These are phyloP conservation scores for Euclidium syriacum DNA, from an alignment of 345 rosid species.

Conservation along the genomic window DNA sequence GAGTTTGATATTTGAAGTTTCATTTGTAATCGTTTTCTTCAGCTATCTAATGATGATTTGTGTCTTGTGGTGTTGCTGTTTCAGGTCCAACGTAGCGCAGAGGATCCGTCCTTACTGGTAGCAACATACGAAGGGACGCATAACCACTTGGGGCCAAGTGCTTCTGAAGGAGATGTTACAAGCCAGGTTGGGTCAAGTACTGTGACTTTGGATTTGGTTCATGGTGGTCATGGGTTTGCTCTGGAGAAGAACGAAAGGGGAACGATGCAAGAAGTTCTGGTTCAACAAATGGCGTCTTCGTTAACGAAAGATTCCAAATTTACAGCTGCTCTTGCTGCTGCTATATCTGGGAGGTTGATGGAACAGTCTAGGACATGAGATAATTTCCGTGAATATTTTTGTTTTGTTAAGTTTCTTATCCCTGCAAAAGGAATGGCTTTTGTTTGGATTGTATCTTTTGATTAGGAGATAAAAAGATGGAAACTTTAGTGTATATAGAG, in stretches of 20 bases:
- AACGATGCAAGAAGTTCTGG: conserved; percentile 44
- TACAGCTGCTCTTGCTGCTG: conserved; percentile 72
- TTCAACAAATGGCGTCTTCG: conserved; percentile 75
- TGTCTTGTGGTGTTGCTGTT: neutral
- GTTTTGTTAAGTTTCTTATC: conserved; percentile 4
- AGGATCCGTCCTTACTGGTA: conserved; percentile 59
- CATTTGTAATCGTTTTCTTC: neutral
- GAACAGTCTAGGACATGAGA: conserved; percentile 34
- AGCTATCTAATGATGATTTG: conserved; percentile 14
- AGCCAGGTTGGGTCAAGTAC: conserved; percentile 21
- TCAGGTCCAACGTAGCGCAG: conserved; percentile 91
- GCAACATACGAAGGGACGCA: conserved; percentile 93
- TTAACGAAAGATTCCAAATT: conserved; percentile 75
- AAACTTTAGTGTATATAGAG: conserved; percentile 19
- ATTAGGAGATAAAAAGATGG: conserved; percentile 9
- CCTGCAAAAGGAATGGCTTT: neutral
- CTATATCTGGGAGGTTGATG: conserved; percentile 59
- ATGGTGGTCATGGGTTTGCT: conserved; percentile 17
- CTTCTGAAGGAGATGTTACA: conserved; percentile 34
- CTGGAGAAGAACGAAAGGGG: conserved; percentile 33
- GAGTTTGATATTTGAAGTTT: neutral
- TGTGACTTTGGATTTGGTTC: conserved; percentile 35
- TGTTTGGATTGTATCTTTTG: neutral
- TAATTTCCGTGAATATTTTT: neutral
- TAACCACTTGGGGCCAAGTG: conserved; percentile 41